Evolutionary conservation across 1,284 basidiomycete genomes (phyloP).

Genomic region (Sanghuangporus baumii): DNA sequence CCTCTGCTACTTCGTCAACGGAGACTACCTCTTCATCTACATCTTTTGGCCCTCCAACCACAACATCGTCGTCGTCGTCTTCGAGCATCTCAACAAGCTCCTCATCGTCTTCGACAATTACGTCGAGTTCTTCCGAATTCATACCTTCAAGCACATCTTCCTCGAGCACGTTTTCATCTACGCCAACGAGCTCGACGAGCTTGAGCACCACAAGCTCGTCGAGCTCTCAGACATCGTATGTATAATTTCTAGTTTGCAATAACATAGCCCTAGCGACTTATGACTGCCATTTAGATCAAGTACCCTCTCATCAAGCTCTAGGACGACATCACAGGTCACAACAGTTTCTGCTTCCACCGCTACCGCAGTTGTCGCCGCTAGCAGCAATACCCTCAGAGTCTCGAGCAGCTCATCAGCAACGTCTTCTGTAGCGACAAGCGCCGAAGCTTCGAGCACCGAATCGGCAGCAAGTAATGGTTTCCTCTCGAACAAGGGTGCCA

Average conservation of each 20-base stretch:
- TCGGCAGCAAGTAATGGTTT: constrained; percentile 15
- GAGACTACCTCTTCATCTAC: not conserved
- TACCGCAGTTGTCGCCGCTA: constrained; percentile 4
- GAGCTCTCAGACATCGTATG: constrained; percentile 2
- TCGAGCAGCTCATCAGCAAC: not conserved
- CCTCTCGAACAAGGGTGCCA: constrained; percentile 19
- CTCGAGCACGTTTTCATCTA: constrained; percentile 3
- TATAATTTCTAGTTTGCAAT: not conserved
- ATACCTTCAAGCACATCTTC: not conserved
- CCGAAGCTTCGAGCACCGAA: not conserved
- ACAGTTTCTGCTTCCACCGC: not conserved
- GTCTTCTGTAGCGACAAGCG: not conserved
- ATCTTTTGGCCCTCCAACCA: not conserved
- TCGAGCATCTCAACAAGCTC: constrained; percentile 5
- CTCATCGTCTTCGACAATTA: not conserved
- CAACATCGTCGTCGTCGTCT: not conserved
- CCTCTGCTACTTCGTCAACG: not conserved
- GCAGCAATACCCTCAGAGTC: not conserved
- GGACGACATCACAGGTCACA: not conserved
- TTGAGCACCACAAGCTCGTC: constrained; percentile 1
- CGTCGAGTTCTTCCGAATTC: constrained; percentile 1
- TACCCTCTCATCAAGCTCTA: not conserved
- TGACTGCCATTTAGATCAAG: not conserved
- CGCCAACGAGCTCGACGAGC: too few species aligned
- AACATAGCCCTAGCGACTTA: not conserved